phyloP scores from a whole-genome alignment of 805 yeast genomes.

The Hagleromyces aurorensis region DNA sequence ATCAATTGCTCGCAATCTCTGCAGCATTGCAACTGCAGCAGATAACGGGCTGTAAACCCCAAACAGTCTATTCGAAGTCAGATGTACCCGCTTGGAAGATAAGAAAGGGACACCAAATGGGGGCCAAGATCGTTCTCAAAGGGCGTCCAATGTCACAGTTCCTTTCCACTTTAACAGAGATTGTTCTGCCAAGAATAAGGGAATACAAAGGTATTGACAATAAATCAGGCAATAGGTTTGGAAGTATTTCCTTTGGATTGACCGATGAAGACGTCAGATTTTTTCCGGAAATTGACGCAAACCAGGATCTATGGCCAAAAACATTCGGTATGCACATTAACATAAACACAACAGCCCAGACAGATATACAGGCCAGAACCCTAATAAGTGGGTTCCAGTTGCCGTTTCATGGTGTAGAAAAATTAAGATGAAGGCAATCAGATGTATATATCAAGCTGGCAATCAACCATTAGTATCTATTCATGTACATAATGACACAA shows the following conservation, averaged over 20 bases:
- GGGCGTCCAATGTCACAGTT: conserved; percentile 87
- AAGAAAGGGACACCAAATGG: conserved; percentile 84
- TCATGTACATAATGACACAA: conserved; percentile 1
- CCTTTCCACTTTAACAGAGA: conserved; percentile 74
- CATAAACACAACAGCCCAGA: conserved; percentile 80
- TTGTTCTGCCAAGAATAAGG: conserved; percentile 89
- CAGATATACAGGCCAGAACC: conserved; percentile 83
- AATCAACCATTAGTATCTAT: background rate
- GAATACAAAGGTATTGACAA: conserved; percentile 73
- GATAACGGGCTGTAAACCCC: conserved; percentile 85
- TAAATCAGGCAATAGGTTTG: conserved; percentile 74
- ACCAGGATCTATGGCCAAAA: conserved; percentile 82
- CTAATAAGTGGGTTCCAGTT: conserved; percentile 74
- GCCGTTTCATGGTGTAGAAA: conserved; percentile 51
- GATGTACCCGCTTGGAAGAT: conserved; percentile 82
- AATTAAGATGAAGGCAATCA: conserved; percentile 6
- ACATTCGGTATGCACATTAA: conserved; percentile 82
- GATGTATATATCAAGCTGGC: conserved; percentile 3
- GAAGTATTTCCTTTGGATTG: conserved; percentile 81
- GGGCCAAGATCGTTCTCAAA: conserved; percentile 69
- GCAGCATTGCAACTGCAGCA: conserved; percentile 80
- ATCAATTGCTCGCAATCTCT: conserved; percentile 64
- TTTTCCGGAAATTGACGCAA: conserved; percentile 91
- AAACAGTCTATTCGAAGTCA: conserved; percentile 60
- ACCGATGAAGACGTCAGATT: conserved; percentile 64